Evolutionary conservation across 352 stramenopile genomes (phyloP).

Genomic region (Elongisporangium senticosum): DNA sequence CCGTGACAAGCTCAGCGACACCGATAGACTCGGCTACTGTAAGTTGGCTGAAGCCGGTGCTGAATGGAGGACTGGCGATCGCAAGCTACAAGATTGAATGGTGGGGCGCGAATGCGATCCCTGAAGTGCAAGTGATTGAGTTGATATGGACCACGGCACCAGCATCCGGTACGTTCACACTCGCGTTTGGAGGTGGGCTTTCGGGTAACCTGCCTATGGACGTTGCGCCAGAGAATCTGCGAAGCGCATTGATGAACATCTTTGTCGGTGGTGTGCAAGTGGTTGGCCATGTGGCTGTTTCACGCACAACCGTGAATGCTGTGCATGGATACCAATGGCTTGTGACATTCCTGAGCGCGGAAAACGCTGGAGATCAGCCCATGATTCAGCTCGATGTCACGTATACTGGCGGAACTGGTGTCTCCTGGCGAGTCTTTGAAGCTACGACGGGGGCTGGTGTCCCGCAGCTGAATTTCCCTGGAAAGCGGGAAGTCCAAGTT

Average conservation of each 20-base stretch:
- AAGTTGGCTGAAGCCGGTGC: slow-evolving; percentile 58
- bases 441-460: slow-evolving; percentile 35
- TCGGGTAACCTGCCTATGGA: slow-evolving; percentile 72
- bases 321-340: slow-evolving; percentile 70
- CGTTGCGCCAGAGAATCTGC: slow-evolving; percentile 72
- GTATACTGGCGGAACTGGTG: slow-evolving; percentile 13
- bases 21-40: slow-evolving; percentile 62
- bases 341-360: slow-evolving; percentile 53
- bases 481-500: slow-evolving; percentile 66
- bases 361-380: slow-evolving; percentile 50
- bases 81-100: slow-evolving; percentile 82
- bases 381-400: slow-evolving; percentile 47
- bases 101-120: slow-evolving; percentile 43
- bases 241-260: slow-evolving; percentile 87
- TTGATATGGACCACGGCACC: slow-evolving; percentile 71
- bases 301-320: slow-evolving; percentile 44
- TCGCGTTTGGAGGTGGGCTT: slow-evolving; percentile 73
- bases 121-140: slow-evolving; percentile 83
- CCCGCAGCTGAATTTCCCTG: slow-evolving; percentile 41
- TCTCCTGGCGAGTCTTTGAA: slow-evolving; percentile 45
- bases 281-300: slow-evolving; percentile 51
- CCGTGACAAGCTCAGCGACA: slow-evolving; percentile 24
- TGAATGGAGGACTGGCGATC: slow-evolving; percentile 54
- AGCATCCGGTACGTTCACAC: slow-evolving; percentile 42
- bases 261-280: slow-evolving; percentile 21